These are phyloP conservation scores for Orbilia brochopaga DNA, from an alignment of 2,329 filamentous ascomycete genomes.

Conservation along the genomic window DNA sequence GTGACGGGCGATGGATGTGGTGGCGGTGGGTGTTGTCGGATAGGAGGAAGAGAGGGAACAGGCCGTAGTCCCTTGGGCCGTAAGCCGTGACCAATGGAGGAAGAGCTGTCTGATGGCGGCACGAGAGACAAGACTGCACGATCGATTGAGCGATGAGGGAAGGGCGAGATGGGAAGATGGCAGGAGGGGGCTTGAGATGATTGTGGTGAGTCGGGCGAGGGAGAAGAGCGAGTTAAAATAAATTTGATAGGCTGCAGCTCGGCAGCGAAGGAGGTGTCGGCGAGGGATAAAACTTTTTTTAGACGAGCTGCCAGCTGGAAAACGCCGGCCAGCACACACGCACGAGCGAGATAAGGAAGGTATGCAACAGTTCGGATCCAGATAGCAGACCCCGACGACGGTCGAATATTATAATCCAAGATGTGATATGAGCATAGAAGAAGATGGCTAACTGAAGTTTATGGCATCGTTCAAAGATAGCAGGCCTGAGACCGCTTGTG, in stretches of 20 bases:
- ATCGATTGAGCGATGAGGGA: conserved; percentile 9
- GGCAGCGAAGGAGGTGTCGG: conserved; percentile 5
- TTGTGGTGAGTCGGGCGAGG: not conserved
- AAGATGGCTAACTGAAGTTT: too few species aligned
- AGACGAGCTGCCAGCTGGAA: not conserved
- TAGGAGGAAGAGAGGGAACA: not conserved
- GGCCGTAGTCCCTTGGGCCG: not conserved
- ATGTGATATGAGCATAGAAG: not conserved
- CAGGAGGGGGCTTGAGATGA: conserved; percentile 1
- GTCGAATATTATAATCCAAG: not conserved
- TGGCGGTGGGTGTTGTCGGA: conserved; percentile 19
- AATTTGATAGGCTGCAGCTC: conserved; percentile 17
- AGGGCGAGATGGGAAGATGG: conserved; percentile 2
- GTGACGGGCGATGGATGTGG: conserved; percentile 54
- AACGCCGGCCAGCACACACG: too few species aligned
- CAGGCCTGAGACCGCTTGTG: not conserved
- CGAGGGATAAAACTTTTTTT: conserved; percentile 51
- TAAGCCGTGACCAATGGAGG: conserved; percentile 14
- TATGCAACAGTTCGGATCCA: conserved; percentile 19
- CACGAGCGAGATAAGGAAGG: conserved; percentile 14
- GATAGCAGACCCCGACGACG: conserved; percentile 36
- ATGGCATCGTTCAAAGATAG: too few species aligned
- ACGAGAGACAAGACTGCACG: too few species aligned
- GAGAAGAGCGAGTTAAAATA: not conserved
- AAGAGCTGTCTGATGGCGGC: conserved; percentile 7